These are phyloP conservation scores for Gracilaria caudata DNA, from an alignment of 23 red algal species.

Conservation along the genomic window DNA sequence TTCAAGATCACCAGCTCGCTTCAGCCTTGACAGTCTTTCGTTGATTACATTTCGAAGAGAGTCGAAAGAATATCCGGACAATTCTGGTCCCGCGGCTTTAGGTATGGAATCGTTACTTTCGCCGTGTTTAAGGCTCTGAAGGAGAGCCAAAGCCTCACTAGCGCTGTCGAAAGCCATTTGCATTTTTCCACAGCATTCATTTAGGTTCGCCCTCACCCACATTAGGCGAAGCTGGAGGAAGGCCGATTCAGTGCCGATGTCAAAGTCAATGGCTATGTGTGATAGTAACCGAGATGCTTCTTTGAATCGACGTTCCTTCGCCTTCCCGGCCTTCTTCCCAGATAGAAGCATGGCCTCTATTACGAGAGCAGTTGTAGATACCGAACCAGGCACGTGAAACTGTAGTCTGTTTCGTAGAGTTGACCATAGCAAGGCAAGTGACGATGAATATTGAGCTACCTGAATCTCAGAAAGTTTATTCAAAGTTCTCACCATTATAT, in stretches of 20 bases:
- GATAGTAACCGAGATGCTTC: constrained; percentile 55
- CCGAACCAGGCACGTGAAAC: constrained; percentile 34
- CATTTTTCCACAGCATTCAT: constrained; percentile 56
- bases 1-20: constrained; percentile 60
- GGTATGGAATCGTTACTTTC: constrained; percentile 12
- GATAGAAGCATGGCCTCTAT: constrained; percentile 52
- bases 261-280: constrained; percentile 14
- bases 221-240: constrained; percentile 40
- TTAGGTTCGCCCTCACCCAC: constrained; percentile 45
- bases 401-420: constrained; percentile 36
- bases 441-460: constrained; percentile 55
- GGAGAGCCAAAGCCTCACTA: constrained; percentile 33
- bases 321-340: constrained; percentile 68
- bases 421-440: constrained; percentile 65
- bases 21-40: constrained; percentile 20
- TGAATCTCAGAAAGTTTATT: constrained; percentile 36
- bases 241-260: constrained; percentile 21
- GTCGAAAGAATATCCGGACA: constrained; percentile 43
- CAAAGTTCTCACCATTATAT: constrained; percentile 64
- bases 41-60: constrained; percentile 26
- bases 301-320: constrained; percentile 53
- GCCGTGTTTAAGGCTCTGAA: background rate
- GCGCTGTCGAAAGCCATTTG: constrained; percentile 45
- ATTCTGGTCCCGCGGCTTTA: constrained; percentile 43
- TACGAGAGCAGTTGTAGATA: constrained; percentile 23